Evolutionary conservation across 331 rosid species (phyloP), one percentile per base, ranked within the genome.

Genomic region (Pyracantha coccinea): DNA sequence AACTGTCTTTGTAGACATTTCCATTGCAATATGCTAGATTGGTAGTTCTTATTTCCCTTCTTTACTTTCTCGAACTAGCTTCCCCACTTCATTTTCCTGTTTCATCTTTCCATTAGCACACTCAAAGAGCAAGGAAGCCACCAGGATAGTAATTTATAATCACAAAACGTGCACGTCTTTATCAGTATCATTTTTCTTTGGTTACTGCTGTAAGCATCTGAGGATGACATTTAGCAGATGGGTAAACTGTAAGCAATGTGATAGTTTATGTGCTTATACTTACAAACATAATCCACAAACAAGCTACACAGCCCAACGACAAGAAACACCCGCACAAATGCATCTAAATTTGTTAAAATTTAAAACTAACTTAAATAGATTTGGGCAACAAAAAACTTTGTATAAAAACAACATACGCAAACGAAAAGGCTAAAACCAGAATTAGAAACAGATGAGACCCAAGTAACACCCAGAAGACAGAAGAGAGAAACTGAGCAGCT

Each of bases 1-100:
- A 45, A 57, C 82, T 54, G 89, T 80, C 72, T 82, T 68, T 65
- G 45, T 41, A 68, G 87, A 76, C 20, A 41, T 69, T 65, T 71
- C 79, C 84, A 79, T 82, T 21, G 41, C 55, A 24, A 65, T 72
- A 76, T 66, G 67, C 29, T 60, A 71, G 74, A 33, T 58, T 54
- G 4, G 66, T 59, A 52, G 59, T 66, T 67, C 63, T 25, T 60
- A 47, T 47, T 59, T 65, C 19, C 38, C 73, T 81, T 65, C 79
- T 68, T 71, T 66, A 74, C 45, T 62, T 13, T 50, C 70, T 75
- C 38, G 24, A 75, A 58, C 53, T 44, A 54, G 63, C 71, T 72
- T 41, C 66, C 41, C 21, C 68, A 12, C 81, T 78, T 74, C 70
- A 75, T 75, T 28, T 60, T 75, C 41, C 59, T 64, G 66, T 52